phyloP scores from a whole-genome alignment of 2,329 filamentous ascomycete genomes.

The Aureobasidium sp. region DNA sequence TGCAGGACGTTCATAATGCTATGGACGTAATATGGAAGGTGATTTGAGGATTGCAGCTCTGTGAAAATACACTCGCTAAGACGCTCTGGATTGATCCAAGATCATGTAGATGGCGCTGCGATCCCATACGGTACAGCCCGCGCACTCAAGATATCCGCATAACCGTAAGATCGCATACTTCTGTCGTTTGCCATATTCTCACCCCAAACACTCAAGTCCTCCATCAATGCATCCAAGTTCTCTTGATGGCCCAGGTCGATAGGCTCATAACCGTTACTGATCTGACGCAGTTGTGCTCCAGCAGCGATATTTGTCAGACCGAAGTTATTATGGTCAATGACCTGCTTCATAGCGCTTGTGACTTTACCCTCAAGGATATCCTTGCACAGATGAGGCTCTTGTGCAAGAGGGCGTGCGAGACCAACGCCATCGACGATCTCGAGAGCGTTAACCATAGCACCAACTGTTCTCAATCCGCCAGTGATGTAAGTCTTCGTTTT shows the following conservation, averaged over 20 bases:
- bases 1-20: no score
- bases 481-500: constrained; percentile 67
- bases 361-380: constrained; percentile 53
- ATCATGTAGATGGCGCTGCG: no score
- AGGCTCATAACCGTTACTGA: constrained; percentile 59
- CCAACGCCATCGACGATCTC: constrained; percentile 67
- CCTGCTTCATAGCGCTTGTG: constrained; percentile 53
- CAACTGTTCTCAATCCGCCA: constrained; percentile 61
- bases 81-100: no score
- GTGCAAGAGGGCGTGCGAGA: constrained; percentile 58
- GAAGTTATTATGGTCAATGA: constrained; percentile 59
- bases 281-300: constrained; percentile 57
- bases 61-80: no score
- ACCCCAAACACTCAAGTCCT: no score
- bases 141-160: no score
- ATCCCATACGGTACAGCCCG: no score
- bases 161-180: no score
- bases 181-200: no score
- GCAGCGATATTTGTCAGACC: constrained; percentile 51
- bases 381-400: constrained; percentile 54
- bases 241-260: constrained; percentile 56
- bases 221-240: no score
- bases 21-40: no score
- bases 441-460: constrained; percentile 66
- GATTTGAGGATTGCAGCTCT: no score